phyloP scores from a whole-genome alignment of 106 monocot species.

The Iris macrosiphon region DNA sequence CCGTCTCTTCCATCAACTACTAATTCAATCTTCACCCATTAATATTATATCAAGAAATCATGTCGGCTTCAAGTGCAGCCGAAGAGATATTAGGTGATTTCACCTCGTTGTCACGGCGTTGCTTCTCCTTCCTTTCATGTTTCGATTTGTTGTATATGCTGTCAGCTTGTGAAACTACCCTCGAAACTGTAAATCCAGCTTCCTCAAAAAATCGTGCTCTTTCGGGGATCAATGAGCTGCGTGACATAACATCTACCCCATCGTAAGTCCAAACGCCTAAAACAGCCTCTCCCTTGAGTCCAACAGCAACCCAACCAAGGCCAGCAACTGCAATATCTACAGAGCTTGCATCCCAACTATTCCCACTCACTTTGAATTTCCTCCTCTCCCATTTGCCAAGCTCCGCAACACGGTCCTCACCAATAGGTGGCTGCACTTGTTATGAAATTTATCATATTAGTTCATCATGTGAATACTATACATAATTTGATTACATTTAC shows the following conservation, averaged over 20 bases:
- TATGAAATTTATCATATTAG: background rate
- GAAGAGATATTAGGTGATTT: background rate
- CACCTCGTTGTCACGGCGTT: slow-evolving; percentile 1
- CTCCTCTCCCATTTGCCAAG: slow-evolving; percentile 84
- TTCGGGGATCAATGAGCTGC: slow-evolving; percentile 39
- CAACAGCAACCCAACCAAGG: slow-evolving; percentile 87
- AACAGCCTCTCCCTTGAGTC: slow-evolving; percentile 73
- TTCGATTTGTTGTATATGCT: slow-evolving; percentile 44
- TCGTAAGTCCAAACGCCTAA: slow-evolving; percentile 90
- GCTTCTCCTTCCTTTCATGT: slow-evolving; percentile 16
- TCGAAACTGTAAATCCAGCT: slow-evolving; percentile 77
- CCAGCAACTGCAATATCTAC: slow-evolving; percentile 81
- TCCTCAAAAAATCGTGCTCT: slow-evolving; percentile 81
- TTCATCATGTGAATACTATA: background rate
- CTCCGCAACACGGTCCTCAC: slow-evolving; percentile 52
- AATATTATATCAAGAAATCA: background rate
- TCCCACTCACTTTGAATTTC: slow-evolving; percentile 51
- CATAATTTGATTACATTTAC: too few relatives aligned
- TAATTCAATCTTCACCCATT: too few relatives aligned
- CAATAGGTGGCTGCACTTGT: slow-evolving; percentile 82
- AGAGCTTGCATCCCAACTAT: slow-evolving; percentile 75
- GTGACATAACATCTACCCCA: slow-evolving; percentile 65
- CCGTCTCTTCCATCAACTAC: too few relatives aligned
- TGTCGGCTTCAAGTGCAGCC: background rate
- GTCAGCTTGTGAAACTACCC: slow-evolving; percentile 76